These are phyloP conservation scores for Xylariaceae sp. DNA, from an alignment of 2,329 filamentous ascomycete genomes.

Conservation along the genomic window DNA sequence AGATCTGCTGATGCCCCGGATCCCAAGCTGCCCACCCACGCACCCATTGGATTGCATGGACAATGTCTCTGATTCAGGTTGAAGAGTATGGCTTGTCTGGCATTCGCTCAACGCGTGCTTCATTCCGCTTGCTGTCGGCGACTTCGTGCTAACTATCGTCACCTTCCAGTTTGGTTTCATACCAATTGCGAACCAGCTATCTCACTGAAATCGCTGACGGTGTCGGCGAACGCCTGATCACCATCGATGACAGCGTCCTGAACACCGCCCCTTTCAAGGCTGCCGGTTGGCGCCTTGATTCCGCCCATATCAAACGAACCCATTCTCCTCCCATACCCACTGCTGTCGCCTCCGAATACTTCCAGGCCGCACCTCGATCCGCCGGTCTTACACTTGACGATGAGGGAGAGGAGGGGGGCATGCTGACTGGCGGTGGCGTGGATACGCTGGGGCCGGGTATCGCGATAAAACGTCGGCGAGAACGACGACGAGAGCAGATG, in stretches of 20 bases:
- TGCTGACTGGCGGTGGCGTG: constrained; percentile 62
- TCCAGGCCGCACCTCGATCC: constrained; percentile 61
- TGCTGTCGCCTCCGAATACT: constrained; percentile 76
- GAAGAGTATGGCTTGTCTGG: constrained; percentile 26
- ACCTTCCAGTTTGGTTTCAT: constrained; percentile 63
- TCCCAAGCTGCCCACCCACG: neutral
- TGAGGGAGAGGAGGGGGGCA: constrained; percentile 66
- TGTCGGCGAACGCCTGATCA: constrained; percentile 78
- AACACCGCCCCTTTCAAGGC: constrained; percentile 78
- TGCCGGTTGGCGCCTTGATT: constrained; percentile 71
- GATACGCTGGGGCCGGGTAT: constrained; percentile 65
- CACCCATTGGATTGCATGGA: neutral
- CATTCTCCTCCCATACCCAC: constrained; percentile 84
- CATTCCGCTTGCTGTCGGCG: neutral
- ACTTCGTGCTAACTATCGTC: constrained; percentile 15
- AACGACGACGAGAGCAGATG: constrained; percentile 62
- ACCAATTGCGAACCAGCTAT: constrained; percentile 76
- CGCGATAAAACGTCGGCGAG: constrained; percentile 59
- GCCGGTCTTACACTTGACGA: constrained; percentile 61
- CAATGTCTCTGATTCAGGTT: constrained; percentile 31
- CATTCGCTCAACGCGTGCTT: neutral
- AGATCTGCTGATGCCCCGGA: neutral
- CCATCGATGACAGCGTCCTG: constrained; percentile 70
- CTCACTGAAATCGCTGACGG: constrained; percentile 76
- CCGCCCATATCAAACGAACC: constrained; percentile 71